These are phyloP conservation scores for Backusella westeae DNA, from an alignment of 192 early-diverging fungal genomes.

Conservation along the genomic window DNA sequence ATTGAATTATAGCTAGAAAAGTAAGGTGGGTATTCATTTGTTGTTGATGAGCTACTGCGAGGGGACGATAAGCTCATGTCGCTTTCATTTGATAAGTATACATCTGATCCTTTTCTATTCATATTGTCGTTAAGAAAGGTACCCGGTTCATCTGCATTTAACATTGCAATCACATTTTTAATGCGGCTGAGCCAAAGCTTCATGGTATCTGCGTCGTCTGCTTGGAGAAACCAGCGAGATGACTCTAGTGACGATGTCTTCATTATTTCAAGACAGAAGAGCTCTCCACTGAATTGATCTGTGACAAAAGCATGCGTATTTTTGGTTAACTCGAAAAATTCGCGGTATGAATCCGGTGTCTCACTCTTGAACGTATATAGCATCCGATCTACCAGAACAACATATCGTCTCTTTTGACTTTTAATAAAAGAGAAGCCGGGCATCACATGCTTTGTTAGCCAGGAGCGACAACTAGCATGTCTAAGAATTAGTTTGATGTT, in stretches of 20 bases:
- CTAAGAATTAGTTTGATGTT: neutral
- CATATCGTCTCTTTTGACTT: slow-evolving; percentile 16
- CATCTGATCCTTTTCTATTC: neutral
- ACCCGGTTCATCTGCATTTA: neutral
- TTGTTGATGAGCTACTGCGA: neutral
- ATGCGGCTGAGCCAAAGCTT: slow-evolving; percentile 20
- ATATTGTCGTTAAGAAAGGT: neutral
- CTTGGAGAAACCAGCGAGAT: slow-evolving; percentile 25
- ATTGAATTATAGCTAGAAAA: neutral
- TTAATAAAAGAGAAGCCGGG: slow-evolving; percentile 23
- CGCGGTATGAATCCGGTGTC: slow-evolving; percentile 11
- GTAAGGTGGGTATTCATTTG: neutral
- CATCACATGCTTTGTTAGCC: slow-evolving; percentile 20
- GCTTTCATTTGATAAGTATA: neutral
- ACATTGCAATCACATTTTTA: slow-evolving; percentile 17
- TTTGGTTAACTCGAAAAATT: slow-evolving; percentile 22
- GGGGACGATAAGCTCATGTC: neutral
- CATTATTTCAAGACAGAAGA: neutral
- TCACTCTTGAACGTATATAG: slow-evolving; percentile 26
- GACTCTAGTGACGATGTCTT: neutral
- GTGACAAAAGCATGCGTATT: slow-evolving; percentile 28
- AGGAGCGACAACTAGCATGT: slow-evolving; percentile 14
- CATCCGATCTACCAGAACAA: slow-evolving; percentile 21
- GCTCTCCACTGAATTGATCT: slow-evolving; percentile 16
- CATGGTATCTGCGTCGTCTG: slow-evolving; percentile 15